Conservation (phyloP, 164 flowering plant species). For the Chimonanthus praecox region DNA sequence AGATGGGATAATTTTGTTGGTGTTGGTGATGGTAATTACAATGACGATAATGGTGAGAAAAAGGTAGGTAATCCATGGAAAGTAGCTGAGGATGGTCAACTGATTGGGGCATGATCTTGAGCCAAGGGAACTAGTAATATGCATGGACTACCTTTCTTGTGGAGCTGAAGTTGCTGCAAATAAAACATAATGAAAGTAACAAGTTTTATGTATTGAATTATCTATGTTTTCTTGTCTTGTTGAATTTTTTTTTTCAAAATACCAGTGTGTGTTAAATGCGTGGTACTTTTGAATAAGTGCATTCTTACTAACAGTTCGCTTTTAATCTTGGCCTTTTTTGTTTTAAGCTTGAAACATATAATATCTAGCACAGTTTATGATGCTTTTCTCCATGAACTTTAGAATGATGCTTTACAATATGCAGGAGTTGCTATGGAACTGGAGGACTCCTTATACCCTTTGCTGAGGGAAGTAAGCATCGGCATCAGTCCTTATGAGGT, state of each 20-base stretch:
- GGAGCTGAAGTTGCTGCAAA: neutral
- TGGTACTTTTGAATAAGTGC: no score
- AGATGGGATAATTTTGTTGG: no score
- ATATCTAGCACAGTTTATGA: neutral
- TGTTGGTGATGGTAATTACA: no score
- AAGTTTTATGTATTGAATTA: no score
- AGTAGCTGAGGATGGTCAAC: no score
- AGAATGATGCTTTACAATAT: constrained; percentile 10
- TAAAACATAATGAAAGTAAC: neutral
- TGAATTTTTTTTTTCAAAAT: no score
- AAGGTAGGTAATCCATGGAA: no score
- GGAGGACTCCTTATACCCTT: constrained; percentile 91
- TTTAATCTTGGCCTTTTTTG: neutral
- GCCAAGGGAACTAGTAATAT: no score
- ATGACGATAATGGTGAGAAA: no score
- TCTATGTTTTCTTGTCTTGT: neutral
- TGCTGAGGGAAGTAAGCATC: constrained; percentile 83
- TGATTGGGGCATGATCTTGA: no score
- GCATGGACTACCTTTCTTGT: no score
- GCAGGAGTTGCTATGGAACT: constrained; percentile 99
- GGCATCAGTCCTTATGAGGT: constrained; percentile 89
- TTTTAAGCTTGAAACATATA: neutral
- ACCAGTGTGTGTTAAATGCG: neutral
- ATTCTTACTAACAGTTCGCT: no score
- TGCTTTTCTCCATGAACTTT: constrained; percentile 4